Evolutionary conservation across 2,329 filamentous ascomycete species (phyloP).

Genomic region (Hypoxylon sp.): DNA sequence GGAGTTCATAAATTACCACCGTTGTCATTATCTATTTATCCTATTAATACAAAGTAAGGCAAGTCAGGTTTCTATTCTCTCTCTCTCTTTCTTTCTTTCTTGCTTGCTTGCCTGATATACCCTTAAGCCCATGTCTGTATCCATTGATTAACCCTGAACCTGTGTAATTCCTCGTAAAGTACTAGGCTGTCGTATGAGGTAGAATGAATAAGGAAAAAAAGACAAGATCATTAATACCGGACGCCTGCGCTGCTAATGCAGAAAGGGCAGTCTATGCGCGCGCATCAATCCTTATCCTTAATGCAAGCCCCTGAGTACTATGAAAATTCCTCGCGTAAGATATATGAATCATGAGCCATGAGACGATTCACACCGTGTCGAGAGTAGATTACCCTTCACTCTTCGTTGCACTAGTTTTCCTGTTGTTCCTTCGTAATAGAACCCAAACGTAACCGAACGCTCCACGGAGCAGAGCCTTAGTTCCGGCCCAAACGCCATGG

Average conservation of each 20-base stretch:
- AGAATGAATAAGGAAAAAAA: slow-evolving; percentile 14
- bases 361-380: neutral
- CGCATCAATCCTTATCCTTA: slow-evolving; percentile 23
- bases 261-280: slow-evolving; percentile 41
- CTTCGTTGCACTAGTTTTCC: neutral
- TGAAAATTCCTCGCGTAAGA: slow-evolving; percentile 5
- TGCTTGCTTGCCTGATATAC: slow-evolving; percentile 10
- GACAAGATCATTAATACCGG: slow-evolving; percentile 12
- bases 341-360: slow-evolving; percentile 3
- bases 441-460: slow-evolving; percentile 15
- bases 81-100: slow-evolving; percentile 2
- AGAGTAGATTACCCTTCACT: neutral
- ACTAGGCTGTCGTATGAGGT: slow-evolving; percentile 5
- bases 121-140: slow-evolving; percentile 22
- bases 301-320: slow-evolving; percentile 11
- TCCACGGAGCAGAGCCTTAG: slow-evolving; percentile 24
- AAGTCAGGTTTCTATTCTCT: slow-evolving; percentile 18
- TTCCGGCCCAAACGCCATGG: slow-evolving; percentile 41
- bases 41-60: slow-evolving; percentile 6
- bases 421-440: slow-evolving; percentile 7
- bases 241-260: slow-evolving; percentile 43
- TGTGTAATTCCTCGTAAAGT: slow-evolving; percentile 1
- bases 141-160: slow-evolving; percentile 32
- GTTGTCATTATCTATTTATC: slow-evolving; percentile 1
- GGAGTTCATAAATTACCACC: neutral